Evolutionary conservation across 2,329 filamentous ascomycete species (phyloP), one percentile per base, ranked within the genome.

Genomic region (Xylaria sp.): DNA sequence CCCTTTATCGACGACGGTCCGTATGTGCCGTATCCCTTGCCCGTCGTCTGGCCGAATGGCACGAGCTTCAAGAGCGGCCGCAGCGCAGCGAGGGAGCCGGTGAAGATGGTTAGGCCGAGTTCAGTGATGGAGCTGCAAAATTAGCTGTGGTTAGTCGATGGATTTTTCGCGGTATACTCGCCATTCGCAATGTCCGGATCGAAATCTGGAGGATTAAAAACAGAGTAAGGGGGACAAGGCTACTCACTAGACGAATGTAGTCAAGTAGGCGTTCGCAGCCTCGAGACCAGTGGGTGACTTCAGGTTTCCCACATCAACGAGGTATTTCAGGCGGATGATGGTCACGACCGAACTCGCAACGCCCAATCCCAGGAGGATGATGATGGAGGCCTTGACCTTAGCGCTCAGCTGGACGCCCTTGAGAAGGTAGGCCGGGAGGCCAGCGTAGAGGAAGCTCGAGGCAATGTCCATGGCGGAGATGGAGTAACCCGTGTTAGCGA

Each of bases 231-330:
- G n/a, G n/a, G n/a, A n/a, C 35, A 19, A 46, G 4, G 12, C 9
- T n/a, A 67, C 66, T 67, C 57, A 68, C 65, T 68, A 68, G 43
- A 68, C 65, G 45, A 68, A 68, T 42, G 66, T 68, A 17, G 55
- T 60, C 9, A 68, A 38, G 17, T 68, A 68, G 31, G 65, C 65
- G 12, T 68, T 68, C 2, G 64, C 60, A 15, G 66, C 64, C n/a
- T 68, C 66, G 12, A 62, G n/a, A 28, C 66, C 65, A 8, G 62
- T 61, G n/a, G 65, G 59, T 2, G 58, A 58, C 23, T 28, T 53
- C 40, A 68, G 23, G 28, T 65, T 65, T 15, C 52, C 45, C 4
- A 68, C 59, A 11, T 67, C 66, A 31, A 68, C 60, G 3, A 68
- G 51, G 35, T 67, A 68, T 35, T 68, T 67, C 17, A 68, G 54